Conservation (phyloP, 2,329 filamentous ascomycete genomes). For the Paramyrothecium roridum region DNA sequence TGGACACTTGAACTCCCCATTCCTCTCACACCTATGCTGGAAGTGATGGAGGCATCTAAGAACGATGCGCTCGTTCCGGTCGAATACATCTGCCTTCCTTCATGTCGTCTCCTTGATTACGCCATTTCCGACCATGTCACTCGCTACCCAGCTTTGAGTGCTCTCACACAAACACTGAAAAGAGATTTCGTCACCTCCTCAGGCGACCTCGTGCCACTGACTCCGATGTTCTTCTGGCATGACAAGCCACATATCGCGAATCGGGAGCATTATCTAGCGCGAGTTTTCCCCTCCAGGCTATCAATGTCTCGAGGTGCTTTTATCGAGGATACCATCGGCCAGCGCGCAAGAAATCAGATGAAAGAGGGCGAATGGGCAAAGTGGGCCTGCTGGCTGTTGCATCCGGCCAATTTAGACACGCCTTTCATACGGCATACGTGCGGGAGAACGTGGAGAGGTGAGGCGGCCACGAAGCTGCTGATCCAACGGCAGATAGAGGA, state of each 20-base stretch:
- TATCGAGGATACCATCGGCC: constrained; percentile 55
- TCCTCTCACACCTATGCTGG: constrained; percentile 39
- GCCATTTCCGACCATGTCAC: constrained; percentile 43
- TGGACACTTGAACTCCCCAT: constrained; percentile 46
- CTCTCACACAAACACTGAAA: constrained; percentile 38
- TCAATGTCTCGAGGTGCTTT: constrained; percentile 50
- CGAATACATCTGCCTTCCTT: constrained; percentile 51
- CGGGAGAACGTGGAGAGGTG: background rate
- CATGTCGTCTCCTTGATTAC: constrained; percentile 49
- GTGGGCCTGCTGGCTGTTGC: background rate
- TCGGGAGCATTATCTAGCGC: constrained; percentile 43
- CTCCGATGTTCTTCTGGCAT: constrained; percentile 57
- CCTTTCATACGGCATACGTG: background rate
- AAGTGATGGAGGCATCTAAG: constrained; percentile 39
- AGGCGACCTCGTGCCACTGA: constrained; percentile 36
- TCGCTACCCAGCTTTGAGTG: constrained; percentile 36
- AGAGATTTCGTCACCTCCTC: constrained; percentile 27
- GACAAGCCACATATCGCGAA: constrained; percentile 54
- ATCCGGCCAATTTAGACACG: background rate
- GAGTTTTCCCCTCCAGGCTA: constrained; percentile 46
- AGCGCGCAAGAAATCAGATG: constrained; percentile 53
- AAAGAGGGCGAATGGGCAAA: constrained; percentile 36
- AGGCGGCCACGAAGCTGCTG: background rate
- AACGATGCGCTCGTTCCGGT: constrained; percentile 30
- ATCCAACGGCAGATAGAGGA: background rate